phyloP scores from a whole-genome alignment of 306 rosid genomes.

The Carpinus fangiana region DNA sequence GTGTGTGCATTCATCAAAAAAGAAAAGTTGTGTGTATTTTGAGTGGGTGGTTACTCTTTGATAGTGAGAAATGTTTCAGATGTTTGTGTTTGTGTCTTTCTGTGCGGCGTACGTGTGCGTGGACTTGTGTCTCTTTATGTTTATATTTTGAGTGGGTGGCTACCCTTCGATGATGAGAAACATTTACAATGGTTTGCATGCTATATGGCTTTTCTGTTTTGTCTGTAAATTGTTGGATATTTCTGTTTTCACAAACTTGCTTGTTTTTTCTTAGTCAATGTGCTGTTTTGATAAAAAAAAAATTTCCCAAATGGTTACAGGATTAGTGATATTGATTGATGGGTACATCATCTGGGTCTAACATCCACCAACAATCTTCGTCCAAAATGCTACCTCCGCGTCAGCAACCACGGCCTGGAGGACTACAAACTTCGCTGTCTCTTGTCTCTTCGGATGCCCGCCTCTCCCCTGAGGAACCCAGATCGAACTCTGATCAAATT shows the following conservation, averaged over 20 bases:
- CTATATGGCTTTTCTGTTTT: neutral
- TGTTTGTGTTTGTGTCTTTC: too few relatives aligned
- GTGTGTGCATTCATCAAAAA: neutral
- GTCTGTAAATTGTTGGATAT: neutral
- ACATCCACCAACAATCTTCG: slow-evolving; percentile 47
- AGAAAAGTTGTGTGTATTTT: too few relatives aligned
- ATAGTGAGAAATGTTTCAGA: too few relatives aligned
- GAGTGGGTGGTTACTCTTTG: too few relatives aligned
- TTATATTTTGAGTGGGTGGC: neutral
- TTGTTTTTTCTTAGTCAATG: neutral
- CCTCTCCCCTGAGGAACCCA: slow-evolving; percentile 84
- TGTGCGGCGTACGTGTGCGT: too few relatives aligned
- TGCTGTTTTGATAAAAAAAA: neutral
- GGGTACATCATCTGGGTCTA: slow-evolving; percentile 68
- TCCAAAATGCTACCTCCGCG: slow-evolving; percentile 78
- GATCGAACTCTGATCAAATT: slow-evolving; percentile 68
- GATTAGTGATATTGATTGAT: slow-evolving; percentile 38
- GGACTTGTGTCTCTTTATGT: neutral
- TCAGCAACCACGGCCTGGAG: slow-evolving; percentile 80
- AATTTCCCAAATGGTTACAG: slow-evolving; percentile 24
- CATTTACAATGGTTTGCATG: neutral
- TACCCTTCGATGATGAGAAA: neutral
- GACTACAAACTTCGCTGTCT: slow-evolving; percentile 76
- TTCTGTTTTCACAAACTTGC: neutral
- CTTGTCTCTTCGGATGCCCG: slow-evolving; percentile 77